phyloP scores from a whole-genome alignment of 768 basidiomycete species.

The Lyophyllum atratum region DNA sequence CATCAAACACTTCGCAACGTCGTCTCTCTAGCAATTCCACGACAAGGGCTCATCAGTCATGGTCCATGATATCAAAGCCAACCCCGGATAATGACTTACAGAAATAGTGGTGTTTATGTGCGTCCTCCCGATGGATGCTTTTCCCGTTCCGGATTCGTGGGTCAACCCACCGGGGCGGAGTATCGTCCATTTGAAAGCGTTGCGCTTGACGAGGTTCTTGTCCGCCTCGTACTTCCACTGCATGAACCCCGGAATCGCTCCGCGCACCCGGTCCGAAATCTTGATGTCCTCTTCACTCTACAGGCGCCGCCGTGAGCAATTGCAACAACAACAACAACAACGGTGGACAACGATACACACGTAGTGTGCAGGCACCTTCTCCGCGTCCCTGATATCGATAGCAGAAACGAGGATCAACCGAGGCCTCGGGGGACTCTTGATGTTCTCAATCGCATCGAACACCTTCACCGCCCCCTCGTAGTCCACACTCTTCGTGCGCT shows the following conservation, averaged over 20 bases:
- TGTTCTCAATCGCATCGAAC: conserved; percentile 64
- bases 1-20: conserved; percentile 41
- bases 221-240: conserved; percentile 54
- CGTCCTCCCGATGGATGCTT: conserved; percentile 53
- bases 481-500: conserved; percentile 57
- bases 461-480: conserved; percentile 69
- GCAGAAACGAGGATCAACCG: conserved; percentile 61
- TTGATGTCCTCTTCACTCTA: conserved; percentile 50
- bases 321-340: neutral
- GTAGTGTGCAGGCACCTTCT: conserved; percentile 51
- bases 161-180: conserved; percentile 64
- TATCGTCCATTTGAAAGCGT: conserved; percentile 65
- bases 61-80: too few species aligned
- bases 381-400: conserved; percentile 54
- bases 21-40: conserved; percentile 32
- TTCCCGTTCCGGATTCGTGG: conserved; percentile 52
- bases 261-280: conserved; percentile 41
- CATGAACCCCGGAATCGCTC: conserved; percentile 46
- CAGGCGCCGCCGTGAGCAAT: neutral
- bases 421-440: conserved; percentile 48
- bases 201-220: conserved; percentile 48
- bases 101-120: conserved; percentile 48
- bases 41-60: neutral
- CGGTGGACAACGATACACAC: conserved; percentile 30
- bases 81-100: conserved; percentile 33